phyloP scores from a whole-genome alignment of 805 yeast species.

The Ogataea pini region DNA sequence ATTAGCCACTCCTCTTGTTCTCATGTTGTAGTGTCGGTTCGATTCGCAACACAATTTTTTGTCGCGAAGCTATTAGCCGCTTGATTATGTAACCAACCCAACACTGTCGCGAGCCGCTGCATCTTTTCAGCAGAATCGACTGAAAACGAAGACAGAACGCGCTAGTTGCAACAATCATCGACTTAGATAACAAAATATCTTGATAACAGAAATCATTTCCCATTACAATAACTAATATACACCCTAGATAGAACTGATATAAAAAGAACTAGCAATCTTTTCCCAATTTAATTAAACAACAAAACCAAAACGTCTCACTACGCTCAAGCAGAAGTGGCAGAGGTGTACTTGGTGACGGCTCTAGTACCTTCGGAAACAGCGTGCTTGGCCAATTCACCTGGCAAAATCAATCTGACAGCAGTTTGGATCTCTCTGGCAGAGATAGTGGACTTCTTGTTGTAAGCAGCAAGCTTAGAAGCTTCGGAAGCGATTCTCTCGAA shows the following conservation, averaged over 20 bases:
- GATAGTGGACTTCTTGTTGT: conserved; percentile 97
- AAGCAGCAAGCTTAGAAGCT: conserved; percentile 97
- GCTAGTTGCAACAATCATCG: too few relatives aligned
- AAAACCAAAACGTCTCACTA: conserved; percentile 10
- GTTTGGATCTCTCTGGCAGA: conserved; percentile 98
- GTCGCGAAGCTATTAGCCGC: too few relatives aligned
- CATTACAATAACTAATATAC: conserved; percentile 36
- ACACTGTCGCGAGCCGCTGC: not conserved
- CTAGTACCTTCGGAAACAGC: conserved; percentile 98
- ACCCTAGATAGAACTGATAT: conserved; percentile 30
- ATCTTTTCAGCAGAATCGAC: not conserved
- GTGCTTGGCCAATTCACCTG: conserved; percentile 97
- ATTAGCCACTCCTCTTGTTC: too few relatives aligned
- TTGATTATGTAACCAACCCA: too few relatives aligned
- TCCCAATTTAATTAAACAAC: conserved; percentile 19
- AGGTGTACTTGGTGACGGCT: conserved; percentile 94
- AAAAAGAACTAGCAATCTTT: conserved; percentile 16
- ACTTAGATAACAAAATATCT: not conserved
- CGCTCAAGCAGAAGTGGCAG: conserved; percentile 45
- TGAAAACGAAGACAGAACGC: not conserved
- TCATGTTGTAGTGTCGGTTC: too few relatives aligned
- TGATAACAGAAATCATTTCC: conserved; percentile 22
- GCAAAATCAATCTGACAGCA: conserved; percentile 94
- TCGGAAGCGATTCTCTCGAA: conserved; percentile 97
- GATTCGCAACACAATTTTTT: too few relatives aligned